Conservation (phyloP, 106 monocot species). For the Dendrobium huoshanense region DNA sequence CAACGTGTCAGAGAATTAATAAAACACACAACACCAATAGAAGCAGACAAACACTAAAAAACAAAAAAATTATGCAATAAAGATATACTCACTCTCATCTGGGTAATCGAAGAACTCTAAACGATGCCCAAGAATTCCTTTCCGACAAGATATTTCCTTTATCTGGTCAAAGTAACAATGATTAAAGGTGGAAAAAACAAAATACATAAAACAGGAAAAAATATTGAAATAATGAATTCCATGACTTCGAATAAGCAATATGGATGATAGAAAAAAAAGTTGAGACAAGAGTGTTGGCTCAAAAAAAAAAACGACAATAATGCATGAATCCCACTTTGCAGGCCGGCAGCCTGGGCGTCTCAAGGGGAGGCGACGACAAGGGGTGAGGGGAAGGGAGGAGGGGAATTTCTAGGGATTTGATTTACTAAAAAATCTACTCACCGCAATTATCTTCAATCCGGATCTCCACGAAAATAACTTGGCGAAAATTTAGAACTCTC, state of each 20-base stretch:
- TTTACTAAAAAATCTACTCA: too few species aligned
- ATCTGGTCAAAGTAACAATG: neutral
- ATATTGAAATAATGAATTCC: neutral
- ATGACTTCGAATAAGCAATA: neutral
- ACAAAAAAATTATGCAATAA: neutral
- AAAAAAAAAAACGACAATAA: neutral
- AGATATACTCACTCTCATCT: conserved; percentile 10
- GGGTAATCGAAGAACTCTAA: conserved; percentile 11
- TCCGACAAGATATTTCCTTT: neutral
- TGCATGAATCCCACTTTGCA: too few species aligned
- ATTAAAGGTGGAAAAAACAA: neutral
- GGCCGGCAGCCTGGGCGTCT: too few species aligned
- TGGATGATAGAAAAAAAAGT: neutral
- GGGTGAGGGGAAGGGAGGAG: too few species aligned
- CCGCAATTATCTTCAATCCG: too few species aligned
- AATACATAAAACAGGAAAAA: neutral
- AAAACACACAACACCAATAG: neutral
- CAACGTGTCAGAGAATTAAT: neutral
- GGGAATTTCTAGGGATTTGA: too few species aligned
- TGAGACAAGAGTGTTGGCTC: neutral
- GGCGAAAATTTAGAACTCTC: too few species aligned
- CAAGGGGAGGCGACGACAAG: too few species aligned
- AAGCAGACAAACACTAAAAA: neutral
- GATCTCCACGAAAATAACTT: too few species aligned
- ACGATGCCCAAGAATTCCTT: neutral